phyloP scores from a whole-genome alignment of 23 red algal species.

The Gracilaria vermiculophylla region DNA sequence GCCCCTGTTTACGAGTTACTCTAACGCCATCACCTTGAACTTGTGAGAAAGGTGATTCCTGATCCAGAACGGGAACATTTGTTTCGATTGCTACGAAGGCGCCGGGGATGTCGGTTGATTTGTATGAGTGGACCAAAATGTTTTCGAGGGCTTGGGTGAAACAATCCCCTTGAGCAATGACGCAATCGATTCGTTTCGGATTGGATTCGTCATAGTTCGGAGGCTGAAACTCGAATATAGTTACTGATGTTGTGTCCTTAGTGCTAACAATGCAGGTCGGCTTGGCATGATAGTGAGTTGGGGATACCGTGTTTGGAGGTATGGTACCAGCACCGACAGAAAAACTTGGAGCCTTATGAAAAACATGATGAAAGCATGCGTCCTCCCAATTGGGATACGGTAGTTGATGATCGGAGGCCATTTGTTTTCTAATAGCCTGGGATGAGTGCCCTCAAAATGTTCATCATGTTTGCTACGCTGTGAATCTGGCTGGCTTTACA shows the following conservation, averaged over 20 bases:
- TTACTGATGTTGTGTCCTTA: not conserved
- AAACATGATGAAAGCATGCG: not conserved
- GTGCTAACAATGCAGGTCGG: not conserved
- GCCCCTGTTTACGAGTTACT: not conserved
- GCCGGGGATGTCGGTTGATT: not conserved
- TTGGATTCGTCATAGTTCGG: not conserved
- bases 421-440: no score
- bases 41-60: not conserved
- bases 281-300: not conserved
- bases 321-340: not conserved
- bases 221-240: not conserved
- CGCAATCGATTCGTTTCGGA: not conserved
- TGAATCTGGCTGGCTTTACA: no score
- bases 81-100: not conserved
- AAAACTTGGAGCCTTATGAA: not conserved
- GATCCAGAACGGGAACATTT: not conserved
- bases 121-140: not conserved
- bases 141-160: constrained; percentile 2
- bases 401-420: no score
- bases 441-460: no score
- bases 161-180: not conserved
- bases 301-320: not conserved
- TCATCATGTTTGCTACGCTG: no score
- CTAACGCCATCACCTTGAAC: not conserved
- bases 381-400: not conserved